Evolutionary conservation across 305 asterid genomes (phyloP), one percentile per base, ranked within the genome.

Genomic region (Rubia tinctorum): DNA sequence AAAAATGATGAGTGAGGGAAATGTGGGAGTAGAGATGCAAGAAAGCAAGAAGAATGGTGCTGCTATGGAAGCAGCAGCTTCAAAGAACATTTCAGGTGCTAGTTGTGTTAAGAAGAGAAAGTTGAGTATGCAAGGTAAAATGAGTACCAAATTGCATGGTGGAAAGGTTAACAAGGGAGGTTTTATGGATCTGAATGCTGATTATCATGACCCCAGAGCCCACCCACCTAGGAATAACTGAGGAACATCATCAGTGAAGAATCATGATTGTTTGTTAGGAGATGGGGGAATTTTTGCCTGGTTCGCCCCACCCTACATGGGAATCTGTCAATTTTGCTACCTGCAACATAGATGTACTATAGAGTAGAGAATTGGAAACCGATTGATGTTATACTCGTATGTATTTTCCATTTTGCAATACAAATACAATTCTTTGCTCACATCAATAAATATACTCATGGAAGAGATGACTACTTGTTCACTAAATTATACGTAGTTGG

Each of bases 181-280:
- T 75, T 76, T 82, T 42, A 80, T 83, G 82, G 90, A 84, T 76
- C 83, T 87, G 25, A 80, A 80, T 73, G 82, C 87, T 47, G 93
- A 89, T 84, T 89, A 89, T 81, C 88, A 83, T 55, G 44, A 84
- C 60, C 79, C 92, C 20, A 85, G 72, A 74, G 71, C 88, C 1
- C 96, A 89, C 42, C 96, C 96, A 39, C 93, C 96, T 43, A 82
- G 74, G 82, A 86, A 88, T 75, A 89, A 89, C 75, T 87, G 80
- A 88, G 51, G 40, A 56, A 55, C 61, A 55, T 18, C 61, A 55
- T 18, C 58, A 51, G 6, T 17, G 58, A 14, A 17, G 17, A 17
- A 60, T 61, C 71, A 74, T 27, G 66, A 70, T 25, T 30, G 55
- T 43, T 45, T 34, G 69, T 34, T 60, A 34, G 23, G 68, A 69